Evolutionary conservation across 228 moss, liverwort and hornwort species (phyloP).

Genomic region (Sphagnum fallax): DNA sequence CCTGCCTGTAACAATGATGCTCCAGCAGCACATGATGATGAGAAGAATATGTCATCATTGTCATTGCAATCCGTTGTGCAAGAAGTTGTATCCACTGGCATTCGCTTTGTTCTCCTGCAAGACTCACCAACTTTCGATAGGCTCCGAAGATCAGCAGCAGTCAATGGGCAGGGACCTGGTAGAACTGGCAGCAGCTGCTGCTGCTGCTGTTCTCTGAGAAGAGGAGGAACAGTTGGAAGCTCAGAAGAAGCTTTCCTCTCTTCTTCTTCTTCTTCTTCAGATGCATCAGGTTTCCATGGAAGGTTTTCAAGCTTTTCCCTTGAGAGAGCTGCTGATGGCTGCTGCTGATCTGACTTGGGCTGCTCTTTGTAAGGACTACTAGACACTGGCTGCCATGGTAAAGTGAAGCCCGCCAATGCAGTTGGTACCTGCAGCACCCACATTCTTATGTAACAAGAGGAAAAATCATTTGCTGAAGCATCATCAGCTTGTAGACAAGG

Average conservation of each 20-base stretch:
- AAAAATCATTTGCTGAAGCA: not conserved
- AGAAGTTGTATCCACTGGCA: constrained; percentile 21
- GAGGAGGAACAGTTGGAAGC: not conserved
- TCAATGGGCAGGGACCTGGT: too few species aligned
- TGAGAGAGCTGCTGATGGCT: not conserved
- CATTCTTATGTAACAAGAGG: too few species aligned
- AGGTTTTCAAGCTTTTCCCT: not conserved
- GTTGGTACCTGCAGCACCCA: constrained; percentile 31
- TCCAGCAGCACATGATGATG: constrained; percentile 10
- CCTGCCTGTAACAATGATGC: constrained; percentile 1
- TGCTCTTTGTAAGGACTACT: constrained; percentile 1
- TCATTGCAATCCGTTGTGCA: constrained; percentile 13
- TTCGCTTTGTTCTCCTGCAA: constrained; percentile 33
- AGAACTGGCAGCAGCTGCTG: too few species aligned
- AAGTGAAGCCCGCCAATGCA: constrained; percentile 33
- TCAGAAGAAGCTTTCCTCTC: constrained; percentile 7
- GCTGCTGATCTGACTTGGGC: constrained; percentile 1
- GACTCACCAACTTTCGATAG: constrained; percentile 29
- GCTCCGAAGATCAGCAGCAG: constrained; percentile 19
- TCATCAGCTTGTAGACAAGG: not conserved
- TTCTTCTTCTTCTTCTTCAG: not conserved
- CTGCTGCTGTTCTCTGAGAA: constrained; percentile 7
- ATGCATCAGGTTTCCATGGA: constrained; percentile 2
- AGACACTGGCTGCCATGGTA: constrained; percentile 24
- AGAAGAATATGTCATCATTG: not conserved